These are phyloP conservation scores for Saturnispora halmiae DNA, from an alignment of 805 yeast species.

Conservation along the genomic window DNA sequence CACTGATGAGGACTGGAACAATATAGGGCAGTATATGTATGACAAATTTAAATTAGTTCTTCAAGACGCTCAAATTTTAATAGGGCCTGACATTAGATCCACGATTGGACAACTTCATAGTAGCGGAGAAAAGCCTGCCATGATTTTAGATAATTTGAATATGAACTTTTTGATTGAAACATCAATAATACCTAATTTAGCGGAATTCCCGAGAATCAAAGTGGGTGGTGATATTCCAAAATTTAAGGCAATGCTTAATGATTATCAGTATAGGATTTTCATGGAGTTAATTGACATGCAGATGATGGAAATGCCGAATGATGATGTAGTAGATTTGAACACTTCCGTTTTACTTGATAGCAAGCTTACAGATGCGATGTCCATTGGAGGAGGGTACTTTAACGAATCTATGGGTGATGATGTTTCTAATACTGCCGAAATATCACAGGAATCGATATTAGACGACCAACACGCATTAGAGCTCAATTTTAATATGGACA, in stretches of 20 bases:
- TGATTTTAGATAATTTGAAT: constrained; percentile 67
- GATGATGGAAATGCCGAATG: constrained; percentile 54
- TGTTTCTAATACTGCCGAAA: neutral
- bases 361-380: neutral
- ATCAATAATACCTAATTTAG: constrained; percentile 77
- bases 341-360: neutral
- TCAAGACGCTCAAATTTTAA: constrained; percentile 79
- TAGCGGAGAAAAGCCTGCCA: constrained; percentile 37
- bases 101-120: constrained; percentile 66
- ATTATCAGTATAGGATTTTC: constrained; percentile 81
- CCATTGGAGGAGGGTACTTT: neutral
- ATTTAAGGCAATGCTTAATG: constrained; percentile 66
- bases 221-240: constrained; percentile 71
- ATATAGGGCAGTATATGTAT: constrained; percentile 72
- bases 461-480: constrained; percentile 58
- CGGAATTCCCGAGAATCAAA: constrained; percentile 60
- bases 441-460: neutral
- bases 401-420: constrained; percentile 4
- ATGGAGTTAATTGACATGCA: constrained; percentile 67
- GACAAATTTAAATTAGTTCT: constrained; percentile 73
- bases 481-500: constrained; percentile 58
- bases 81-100: constrained; percentile 73
- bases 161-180: constrained; percentile 68
- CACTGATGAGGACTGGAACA: constrained; percentile 62
- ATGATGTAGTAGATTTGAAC: constrained; percentile 11